These are phyloP conservation scores for Neonectria hederae DNA, from an alignment of 2,329 filamentous ascomycete genomes.

Conservation along the genomic window DNA sequence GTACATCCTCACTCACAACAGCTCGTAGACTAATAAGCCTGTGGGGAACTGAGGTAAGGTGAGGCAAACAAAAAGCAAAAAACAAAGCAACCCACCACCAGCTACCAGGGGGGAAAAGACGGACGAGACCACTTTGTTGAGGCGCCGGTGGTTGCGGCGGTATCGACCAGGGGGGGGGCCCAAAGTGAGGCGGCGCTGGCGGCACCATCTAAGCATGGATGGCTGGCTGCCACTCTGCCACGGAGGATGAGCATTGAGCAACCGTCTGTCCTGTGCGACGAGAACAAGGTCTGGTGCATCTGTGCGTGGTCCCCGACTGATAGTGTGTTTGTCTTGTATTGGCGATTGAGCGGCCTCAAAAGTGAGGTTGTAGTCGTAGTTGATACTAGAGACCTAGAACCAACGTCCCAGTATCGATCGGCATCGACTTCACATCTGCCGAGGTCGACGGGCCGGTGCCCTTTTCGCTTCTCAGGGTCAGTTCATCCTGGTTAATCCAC, in stretches of 20 bases:
- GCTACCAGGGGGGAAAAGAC: background rate
- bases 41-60: background rate
- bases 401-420: background rate
- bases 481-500: background rate
- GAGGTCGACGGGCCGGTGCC: background rate
- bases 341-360: background rate
- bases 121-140: constrained; percentile 22
- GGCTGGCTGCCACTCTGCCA: constrained; percentile 25
- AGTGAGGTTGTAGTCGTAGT: background rate
- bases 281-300: background rate
- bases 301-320: background rate
- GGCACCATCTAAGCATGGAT: constrained; percentile 17
- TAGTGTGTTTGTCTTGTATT: background rate
- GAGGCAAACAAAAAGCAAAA: background rate
- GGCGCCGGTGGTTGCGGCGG: constrained; percentile 10
- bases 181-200: constrained; percentile 32
- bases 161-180: constrained; percentile 3
- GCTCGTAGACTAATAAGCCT: background rate
- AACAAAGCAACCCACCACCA: background rate
- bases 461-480: background rate
- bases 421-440: background rate
- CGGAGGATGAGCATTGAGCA: constrained; percentile 20
- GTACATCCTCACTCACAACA: background rate
- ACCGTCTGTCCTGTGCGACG: background rate
- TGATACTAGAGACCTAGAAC: no score